Evolutionary conservation across 192 early-diverging fungal species (phyloP), one percentile per base, ranked within the genome.

Genomic region (Diversispora epigaea): DNA sequence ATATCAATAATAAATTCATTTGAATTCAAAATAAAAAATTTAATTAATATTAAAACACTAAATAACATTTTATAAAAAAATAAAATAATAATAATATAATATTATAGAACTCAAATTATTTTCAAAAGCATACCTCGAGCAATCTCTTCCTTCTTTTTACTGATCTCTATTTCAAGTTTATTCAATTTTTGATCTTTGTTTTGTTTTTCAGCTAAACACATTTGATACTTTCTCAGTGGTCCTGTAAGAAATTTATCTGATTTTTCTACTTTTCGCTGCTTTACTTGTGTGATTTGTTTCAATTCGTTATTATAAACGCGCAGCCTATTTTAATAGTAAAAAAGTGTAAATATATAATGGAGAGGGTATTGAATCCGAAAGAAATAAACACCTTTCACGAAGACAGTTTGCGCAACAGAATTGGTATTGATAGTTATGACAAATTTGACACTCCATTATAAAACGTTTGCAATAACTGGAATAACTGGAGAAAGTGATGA

Each of bases 361-460:
- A 1, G 0, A 40, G 22, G 5, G 10, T 61, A 11, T 11, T 10
- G 8, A 17, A 44, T 71, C 4, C n/a, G 52, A 72, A 21, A 62
- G 25, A 41, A 44, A 25, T 15, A 6, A 21, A 21, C 52, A 75
- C 73, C 15, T 43, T 63, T 75, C 46, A 19, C 49, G 73, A 55
- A 75, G 49, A 75, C 73, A 75, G 40, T 54, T 75, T 40, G 47
- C 32, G 19, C 73, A 75, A 9, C 22, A 66, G 54, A 75, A 75
- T 64, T 75, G 64, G 12, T 25, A 25, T 43, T 75, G 46, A 41
- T 41, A 60, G 41, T 65, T 75, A 41, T 75, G 73, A 65, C 73
- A 75, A 55, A 65, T 64, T 46, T 75, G 19, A 56, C 73, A 75
- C 47, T 75, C 73, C 73, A 75, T 75, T 60, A 32, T 32, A 32